phyloP scores from a whole-genome alignment of 176 grass and related monocot genomes.

The Olyra latifolia region DNA sequence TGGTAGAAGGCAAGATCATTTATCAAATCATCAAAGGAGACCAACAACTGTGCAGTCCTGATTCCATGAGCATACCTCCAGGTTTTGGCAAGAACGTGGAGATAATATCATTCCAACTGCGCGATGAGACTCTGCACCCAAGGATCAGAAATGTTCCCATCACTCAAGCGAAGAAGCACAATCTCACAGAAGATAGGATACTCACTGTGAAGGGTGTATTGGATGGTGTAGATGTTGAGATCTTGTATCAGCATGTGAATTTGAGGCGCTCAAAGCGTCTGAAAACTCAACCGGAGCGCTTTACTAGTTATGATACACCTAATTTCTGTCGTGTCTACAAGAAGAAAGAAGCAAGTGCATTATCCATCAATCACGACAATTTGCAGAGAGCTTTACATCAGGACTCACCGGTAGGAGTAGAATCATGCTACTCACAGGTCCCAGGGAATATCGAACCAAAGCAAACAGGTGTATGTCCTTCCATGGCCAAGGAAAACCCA shows the following conservation, averaged over 20 bases:
- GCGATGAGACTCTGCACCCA: constrained; percentile 36
- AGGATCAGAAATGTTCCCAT: constrained; percentile 45
- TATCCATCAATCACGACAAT: constrained; percentile 1
- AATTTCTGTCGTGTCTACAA: constrained; percentile 50
- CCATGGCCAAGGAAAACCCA: constrained; percentile 11
- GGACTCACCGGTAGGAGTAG: constrained; percentile 6
- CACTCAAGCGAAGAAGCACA: constrained; percentile 21
- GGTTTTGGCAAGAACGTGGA: constrained; percentile 51
- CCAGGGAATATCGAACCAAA: constrained; percentile 9
- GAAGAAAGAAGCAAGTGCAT: constrained; percentile 22
- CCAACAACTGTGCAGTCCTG: constrained; percentile 8
- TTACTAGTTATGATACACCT: constrained; percentile 59
- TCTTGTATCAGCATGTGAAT: constrained; percentile 53
- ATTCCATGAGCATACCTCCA: constrained; percentile 37
- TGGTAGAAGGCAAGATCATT: constrained; percentile 59
- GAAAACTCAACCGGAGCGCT: constrained; percentile 54
- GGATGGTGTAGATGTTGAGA: constrained; percentile 47
- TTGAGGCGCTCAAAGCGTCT: constrained; percentile 84
- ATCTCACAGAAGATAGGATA: constrained; percentile 14
- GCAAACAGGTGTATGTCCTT: constrained; percentile 22
- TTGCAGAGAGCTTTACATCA: not conserved
- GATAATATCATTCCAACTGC: constrained; percentile 47
- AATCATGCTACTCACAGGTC: constrained; percentile 27
- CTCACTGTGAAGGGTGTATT: constrained; percentile 19
- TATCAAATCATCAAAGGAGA: constrained; percentile 49